phyloP scores from a whole-genome alignment of 331 rosid species.

The Saraca asoca region DNA sequence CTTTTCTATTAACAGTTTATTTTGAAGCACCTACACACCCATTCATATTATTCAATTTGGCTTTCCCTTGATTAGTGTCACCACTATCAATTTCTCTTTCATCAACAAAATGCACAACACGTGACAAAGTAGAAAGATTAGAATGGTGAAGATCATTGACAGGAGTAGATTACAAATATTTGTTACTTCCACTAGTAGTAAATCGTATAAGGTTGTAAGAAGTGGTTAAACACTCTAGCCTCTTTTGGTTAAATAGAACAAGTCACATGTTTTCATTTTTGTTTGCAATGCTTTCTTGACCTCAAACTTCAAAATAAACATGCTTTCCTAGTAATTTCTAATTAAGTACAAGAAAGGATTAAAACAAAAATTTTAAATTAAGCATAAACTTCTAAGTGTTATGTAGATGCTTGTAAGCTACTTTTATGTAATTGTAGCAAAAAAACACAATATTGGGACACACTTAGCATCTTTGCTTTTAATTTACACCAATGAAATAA shows the following conservation, averaged over 20 bases:
- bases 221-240: conserved; percentile 59
- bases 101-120: conserved; percentile 39
- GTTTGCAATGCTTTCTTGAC: conserved; percentile 58
- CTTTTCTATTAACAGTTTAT: conserved; percentile 36
- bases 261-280: conserved; percentile 60
- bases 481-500: not conserved
- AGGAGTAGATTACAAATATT: conserved; percentile 46
- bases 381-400: not conserved
- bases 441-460: not conserved
- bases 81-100: conserved; percentile 45
- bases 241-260: conserved; percentile 61
- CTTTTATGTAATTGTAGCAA: too few relatives aligned
- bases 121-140: conserved; percentile 49
- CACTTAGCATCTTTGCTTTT: not conserved
- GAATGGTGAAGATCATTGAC: conserved; percentile 28
- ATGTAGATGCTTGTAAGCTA: too few relatives aligned
- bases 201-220: conserved; percentile 56
- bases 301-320: conserved; percentile 49
- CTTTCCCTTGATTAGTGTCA: conserved; percentile 31
- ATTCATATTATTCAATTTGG: conserved; percentile 38
- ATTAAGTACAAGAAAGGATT: not conserved
- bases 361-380: not conserved
- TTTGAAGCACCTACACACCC: conserved; percentile 33
- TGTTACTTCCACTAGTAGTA: conserved; percentile 37
- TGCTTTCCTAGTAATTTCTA: conserved; percentile 10